Conservation (phyloP, 2,329 filamentous ascomycete species). For the Venturia pyrina region DNA sequence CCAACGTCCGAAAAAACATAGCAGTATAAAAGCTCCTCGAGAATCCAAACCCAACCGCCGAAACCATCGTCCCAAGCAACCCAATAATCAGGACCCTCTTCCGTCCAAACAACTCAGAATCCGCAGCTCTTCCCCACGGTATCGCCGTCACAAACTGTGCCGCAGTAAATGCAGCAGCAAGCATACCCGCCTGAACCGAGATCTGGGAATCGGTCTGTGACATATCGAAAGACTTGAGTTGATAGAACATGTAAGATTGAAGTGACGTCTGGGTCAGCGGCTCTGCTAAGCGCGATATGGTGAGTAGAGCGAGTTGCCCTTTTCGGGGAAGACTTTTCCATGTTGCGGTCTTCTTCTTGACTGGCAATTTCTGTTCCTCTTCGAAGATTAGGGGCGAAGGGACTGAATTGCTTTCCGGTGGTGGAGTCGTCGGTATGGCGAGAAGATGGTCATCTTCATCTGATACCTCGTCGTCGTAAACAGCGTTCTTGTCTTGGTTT, state of each 20-base stretch:
- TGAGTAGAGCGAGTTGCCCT: conserved; percentile 66
- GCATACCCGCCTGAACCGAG: conserved; percentile 63
- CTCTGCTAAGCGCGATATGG: conserved; percentile 69
- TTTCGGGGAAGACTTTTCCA: conserved; percentile 70
- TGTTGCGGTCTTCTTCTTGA: conserved; percentile 42
- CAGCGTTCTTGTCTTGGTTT: neutral
- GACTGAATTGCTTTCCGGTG: neutral
- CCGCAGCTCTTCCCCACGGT: conserved; percentile 65
- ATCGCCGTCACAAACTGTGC: conserved; percentile 77
- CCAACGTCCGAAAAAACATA: conserved; percentile 55
- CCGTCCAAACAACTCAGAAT: conserved; percentile 53
- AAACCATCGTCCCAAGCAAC: conserved; percentile 56
- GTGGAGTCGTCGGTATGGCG: neutral
- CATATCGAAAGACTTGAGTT: conserved; percentile 68
- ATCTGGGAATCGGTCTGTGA: conserved; percentile 52
- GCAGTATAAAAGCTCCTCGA: conserved; percentile 52
- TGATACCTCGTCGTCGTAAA: neutral
- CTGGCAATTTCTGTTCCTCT: neutral
- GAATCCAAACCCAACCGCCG: conserved; percentile 60
- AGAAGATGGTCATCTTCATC: neutral
- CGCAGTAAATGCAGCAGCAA: conserved; percentile 70
- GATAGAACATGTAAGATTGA: conserved; percentile 77
- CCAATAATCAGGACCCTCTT: conserved; percentile 74
- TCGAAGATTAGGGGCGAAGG: neutral
- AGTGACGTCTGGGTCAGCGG: conserved; percentile 71